These are phyloP conservation scores for Hypocrella siamensis DNA, from an alignment of 2,329 filamentous ascomycete species.

Conservation along the genomic window DNA sequence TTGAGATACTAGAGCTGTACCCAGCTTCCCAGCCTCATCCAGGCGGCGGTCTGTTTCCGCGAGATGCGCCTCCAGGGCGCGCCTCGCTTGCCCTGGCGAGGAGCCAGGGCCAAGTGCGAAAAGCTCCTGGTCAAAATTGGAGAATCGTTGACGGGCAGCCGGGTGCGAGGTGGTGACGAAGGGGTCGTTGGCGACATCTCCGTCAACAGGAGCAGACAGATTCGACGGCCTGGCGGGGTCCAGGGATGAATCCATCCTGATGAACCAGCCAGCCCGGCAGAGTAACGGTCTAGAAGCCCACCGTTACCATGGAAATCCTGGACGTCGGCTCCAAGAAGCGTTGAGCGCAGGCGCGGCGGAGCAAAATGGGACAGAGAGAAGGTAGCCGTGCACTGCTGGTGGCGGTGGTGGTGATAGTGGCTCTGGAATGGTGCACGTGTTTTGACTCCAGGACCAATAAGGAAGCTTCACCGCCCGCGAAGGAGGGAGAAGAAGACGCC, in stretches of 20 bases:
- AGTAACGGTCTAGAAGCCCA: slow-evolving; percentile 10
- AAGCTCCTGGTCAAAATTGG: slow-evolving; percentile 65
- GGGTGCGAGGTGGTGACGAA: slow-evolving; percentile 35
- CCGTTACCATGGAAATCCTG: too few species aligned
- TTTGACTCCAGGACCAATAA: too few species aligned
- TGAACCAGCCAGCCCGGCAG: slow-evolving; percentile 7
- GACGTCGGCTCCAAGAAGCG: too few species aligned
- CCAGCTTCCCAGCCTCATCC: slow-evolving; percentile 79
- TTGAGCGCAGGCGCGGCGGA: too few species aligned
- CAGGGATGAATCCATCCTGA: slow-evolving; percentile 26
- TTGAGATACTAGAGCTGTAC: slow-evolving; percentile 76
- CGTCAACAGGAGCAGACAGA: slow-evolving; percentile 20
- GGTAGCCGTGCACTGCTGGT: too few species aligned
- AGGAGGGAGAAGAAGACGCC: too few species aligned
- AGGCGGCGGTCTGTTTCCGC: slow-evolving; percentile 84
- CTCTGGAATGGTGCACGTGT: too few species aligned
- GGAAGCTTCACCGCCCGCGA: too few species aligned
- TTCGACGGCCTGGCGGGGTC: slow-evolving; percentile 22
- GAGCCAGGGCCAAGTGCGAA: slow-evolving; percentile 62
- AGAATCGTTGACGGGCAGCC: slow-evolving; percentile 51
- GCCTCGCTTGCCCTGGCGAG: slow-evolving; percentile 75
- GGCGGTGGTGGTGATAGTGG: too few species aligned
- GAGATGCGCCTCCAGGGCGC: slow-evolving; percentile 79
- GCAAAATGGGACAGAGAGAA: too few species aligned
- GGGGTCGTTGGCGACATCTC: slow-evolving; percentile 32